Evolutionary conservation across 208 protist species (phyloP), one percentile per base, ranked within the genome.

Genomic region (Herpetomonas samuelpessoai): DNA sequence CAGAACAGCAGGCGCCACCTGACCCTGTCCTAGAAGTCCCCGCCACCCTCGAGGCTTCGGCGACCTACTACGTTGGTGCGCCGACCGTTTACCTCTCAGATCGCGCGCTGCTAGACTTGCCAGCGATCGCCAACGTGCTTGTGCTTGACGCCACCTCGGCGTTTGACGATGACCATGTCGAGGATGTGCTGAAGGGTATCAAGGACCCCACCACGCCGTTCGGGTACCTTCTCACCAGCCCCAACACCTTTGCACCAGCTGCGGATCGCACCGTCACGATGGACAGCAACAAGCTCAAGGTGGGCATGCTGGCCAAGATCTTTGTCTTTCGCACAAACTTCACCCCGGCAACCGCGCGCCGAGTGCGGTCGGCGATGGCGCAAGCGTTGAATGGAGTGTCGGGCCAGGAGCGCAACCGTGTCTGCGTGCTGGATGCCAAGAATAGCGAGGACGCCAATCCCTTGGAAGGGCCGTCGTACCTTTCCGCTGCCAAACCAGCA

Each of bases 261-360:
- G 51, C 25, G 18, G 41, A 27, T 14, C 28, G 52, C 6, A 41
- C 35, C 9, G 39, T 65, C 18, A 30, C 60, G 24, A 57, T 31
- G 31, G 67, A 74, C 16, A 46, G 41, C n/a, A 28, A 49, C 21
- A 16, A 22, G 18, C 52, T 56, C 30, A 65, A 61, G 18, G 57
- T 54, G 1, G 44, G 50, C 3, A 35, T 68, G 4, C 24, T 76
- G 24, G 70, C 75, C 18, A 78, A 66, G 12, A 28, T 81, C 26
- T 64, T 81, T 45, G 70, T 66, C 16, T 81, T 77, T 45, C 69
- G 68, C 25, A 76, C 75, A 1, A 56, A 27, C 28, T 60, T 70
- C 21, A 58, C 63, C 9, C 10, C 28, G 1, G 39, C 26, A 1
- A 45, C 31, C 2, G 71, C 75, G 27, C 45, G 26, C 30, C 18